These are phyloP conservation scores for Kluyveromyces wickerhamii DNA, from an alignment of 805 yeast genomes.

Conservation along the genomic window DNA sequence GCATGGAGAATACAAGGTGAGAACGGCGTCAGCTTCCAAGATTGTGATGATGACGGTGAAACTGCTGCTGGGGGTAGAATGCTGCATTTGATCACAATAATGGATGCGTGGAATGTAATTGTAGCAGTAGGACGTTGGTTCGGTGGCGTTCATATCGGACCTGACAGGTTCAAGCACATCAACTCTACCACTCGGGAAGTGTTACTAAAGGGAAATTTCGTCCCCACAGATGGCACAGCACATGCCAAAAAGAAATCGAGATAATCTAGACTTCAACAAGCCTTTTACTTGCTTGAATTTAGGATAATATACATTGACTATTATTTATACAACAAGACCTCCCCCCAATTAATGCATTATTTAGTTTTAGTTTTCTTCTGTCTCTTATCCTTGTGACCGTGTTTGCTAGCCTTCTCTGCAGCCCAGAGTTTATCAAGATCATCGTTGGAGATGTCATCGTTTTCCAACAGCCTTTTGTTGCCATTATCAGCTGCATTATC, in stretches of 20 bases:
- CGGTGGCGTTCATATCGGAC: slow-evolving; percentile 87
- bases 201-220: slow-evolving; percentile 54
- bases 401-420: slow-evolving; percentile 12
- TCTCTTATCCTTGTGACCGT: slow-evolving; percentile 7
- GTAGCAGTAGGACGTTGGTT: slow-evolving; percentile 86
- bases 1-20: slow-evolving; percentile 68
- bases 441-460: slow-evolving; percentile 9
- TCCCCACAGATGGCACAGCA: slow-evolving; percentile 10
- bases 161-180: slow-evolving; percentile 90
- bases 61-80: slow-evolving; percentile 90
- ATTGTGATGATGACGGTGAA: slow-evolving; percentile 96
- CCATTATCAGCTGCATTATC: neutral
- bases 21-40: slow-evolving; percentile 50
- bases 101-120: slow-evolving; percentile 77
- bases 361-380: slow-evolving; percentile 4
- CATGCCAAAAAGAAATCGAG: slow-evolving; percentile 11
- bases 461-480: slow-evolving; percentile 2
- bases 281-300: too few species aligned
- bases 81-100: slow-evolving; percentile 65
- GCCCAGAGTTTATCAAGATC: slow-evolving; percentile 21
- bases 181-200: slow-evolving; percentile 86
- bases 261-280: neutral
- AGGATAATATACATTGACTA: too few species aligned
- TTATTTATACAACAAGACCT: too few species aligned
- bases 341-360: too few species aligned